phyloP scores from a whole-genome alignment of 1,284 basidiomycete genomes.

The Xerocomus cyaneibrunnescens region DNA sequence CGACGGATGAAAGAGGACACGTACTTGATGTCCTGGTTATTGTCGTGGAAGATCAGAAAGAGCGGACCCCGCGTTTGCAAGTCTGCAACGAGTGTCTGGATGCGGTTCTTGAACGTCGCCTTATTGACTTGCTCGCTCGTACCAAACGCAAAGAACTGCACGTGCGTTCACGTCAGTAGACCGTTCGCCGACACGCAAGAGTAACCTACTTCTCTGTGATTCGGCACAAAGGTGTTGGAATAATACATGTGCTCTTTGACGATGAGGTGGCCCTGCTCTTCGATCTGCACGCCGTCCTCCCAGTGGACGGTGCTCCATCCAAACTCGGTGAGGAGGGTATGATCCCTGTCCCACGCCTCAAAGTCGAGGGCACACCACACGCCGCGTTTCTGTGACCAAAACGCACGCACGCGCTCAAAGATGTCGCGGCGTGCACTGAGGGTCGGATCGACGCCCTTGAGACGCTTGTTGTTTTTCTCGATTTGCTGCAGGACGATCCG shows the following conservation, averaged over 20 bases:
- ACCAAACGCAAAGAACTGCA: constrained; percentile 67
- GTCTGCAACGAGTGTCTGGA: constrained; percentile 49
- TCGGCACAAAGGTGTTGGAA: constrained; percentile 61
- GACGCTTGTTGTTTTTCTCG: constrained; percentile 72
- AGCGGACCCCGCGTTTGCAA: constrained; percentile 54
- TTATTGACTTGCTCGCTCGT: constrained; percentile 52
- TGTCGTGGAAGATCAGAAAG: constrained; percentile 81
- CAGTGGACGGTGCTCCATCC: constrained; percentile 66
- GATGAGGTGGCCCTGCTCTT: constrained; percentile 59
- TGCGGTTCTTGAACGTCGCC: constrained; percentile 49
- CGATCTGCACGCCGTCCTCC: constrained; percentile 48
- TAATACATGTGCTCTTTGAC: constrained; percentile 61
- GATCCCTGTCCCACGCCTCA: constrained; percentile 77
- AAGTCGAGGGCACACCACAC: constrained; percentile 77
- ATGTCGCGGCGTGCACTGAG: constrained; percentile 54
- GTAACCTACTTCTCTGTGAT: constrained; percentile 55
- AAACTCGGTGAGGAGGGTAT: constrained; percentile 69
- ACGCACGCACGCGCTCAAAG: constrained; percentile 66
- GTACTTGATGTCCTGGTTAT: constrained; percentile 69
- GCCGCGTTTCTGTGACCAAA: constrained; percentile 60
- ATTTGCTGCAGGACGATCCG: constrained; percentile 49
- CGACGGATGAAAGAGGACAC: constrained; percentile 17
- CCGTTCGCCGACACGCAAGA: not conserved
- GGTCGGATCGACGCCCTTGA: constrained; percentile 60
- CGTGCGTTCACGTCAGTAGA: not conserved